Base-by-base conservation (phyloP, 1,284 basidiomycete genomes). In the Malassezia nana region DNA sequence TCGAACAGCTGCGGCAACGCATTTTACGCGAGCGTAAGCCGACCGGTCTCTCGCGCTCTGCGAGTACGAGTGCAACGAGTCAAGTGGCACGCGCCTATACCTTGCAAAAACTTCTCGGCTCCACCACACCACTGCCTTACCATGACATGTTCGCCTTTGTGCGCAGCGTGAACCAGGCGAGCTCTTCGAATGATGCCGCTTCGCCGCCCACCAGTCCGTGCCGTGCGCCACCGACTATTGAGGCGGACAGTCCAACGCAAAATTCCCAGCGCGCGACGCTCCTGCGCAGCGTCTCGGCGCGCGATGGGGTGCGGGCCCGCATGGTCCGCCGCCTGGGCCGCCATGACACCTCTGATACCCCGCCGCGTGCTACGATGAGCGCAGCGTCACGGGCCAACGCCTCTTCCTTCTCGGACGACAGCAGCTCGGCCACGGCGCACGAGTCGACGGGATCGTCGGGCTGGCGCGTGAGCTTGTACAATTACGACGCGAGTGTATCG, bases 71-170 rank as follows among this genome's bases (percentile, higher is more conserved):
- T 35, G 68, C 66, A 2, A 65, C 69, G 15, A 67, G 65, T 49
- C 67, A 65, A 22, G 68, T 66, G 9, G 69, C 68, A 0, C 62
- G 69, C 22, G 66, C 66, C 15, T 72, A 72, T 50, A 68, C 69
- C 3, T 55, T 72, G 50, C 65, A 72, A 31, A 72, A 72, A 49
- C 61, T 72, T 3, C 56, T 72, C 15, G 69, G 69, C 46, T 60
- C 61, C 22, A 63, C 44, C 44, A 60, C 39, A 9, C 50, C 43
- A 16, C 29, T 52, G 16, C 46, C 54, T 2, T 46, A 56, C 31
- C 20, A 35, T 4, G 54, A 56, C 33, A 46, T 56, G 45, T 49
- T 56, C 15, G 48, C 28, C 8, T 42, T 56, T 15, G 47, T 56
- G 6, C 48, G 54, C 26, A 26, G 44, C 42, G 58, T 35, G 32